A percentile compares a stretch with the other conserved stretches of the same genome.
phyloP scores from a whole-genome alignment of 208 protist species.

The Leishmania martiniquensis region DNA sequence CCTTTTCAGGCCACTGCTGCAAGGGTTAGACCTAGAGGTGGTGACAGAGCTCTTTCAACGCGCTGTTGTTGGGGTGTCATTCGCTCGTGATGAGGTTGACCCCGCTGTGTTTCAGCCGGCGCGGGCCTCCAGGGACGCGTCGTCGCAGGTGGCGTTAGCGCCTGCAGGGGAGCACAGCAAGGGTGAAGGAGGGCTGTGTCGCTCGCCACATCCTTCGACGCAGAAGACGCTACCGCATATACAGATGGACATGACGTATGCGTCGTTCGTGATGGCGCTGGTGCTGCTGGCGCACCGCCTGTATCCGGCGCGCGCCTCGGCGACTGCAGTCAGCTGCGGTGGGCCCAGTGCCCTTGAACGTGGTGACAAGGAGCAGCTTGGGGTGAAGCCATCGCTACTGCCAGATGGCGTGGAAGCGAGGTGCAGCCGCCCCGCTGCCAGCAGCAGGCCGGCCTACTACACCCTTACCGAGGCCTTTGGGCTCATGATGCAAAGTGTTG shows the following conservation, averaged over 20 bases:
- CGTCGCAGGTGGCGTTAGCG: not conserved
- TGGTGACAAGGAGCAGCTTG: not conserved
- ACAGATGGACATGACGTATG: constrained; percentile 63
- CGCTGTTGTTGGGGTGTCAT: constrained; percentile 34
- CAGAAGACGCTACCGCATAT: constrained; percentile 32
- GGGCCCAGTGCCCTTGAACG: not conserved
- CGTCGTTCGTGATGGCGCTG: constrained; percentile 69
- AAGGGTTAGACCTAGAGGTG: constrained; percentile 50
- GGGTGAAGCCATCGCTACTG: not conserved
- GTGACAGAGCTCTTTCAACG: constrained; percentile 58
- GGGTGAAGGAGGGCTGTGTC: not conserved
- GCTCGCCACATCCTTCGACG: not conserved
- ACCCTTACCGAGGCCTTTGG: constrained; percentile 24
- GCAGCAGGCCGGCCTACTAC: constrained; percentile 13
- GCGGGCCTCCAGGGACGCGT: constrained; percentile 5
- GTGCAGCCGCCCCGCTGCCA: not conserved
- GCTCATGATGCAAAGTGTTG: constrained; percentile 23
- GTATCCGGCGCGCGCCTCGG: constrained; percentile 34
- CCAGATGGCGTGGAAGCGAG: not conserved
- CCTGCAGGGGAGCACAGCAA: not conserved
- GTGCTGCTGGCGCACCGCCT: constrained; percentile 62
- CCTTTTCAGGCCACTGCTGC: constrained; percentile 12
- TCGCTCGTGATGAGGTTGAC: constrained; percentile 17
- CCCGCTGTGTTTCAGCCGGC: constrained; percentile 16
- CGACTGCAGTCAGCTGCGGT: not conserved